phyloP scores from a whole-genome alignment of 768 basidiomycete species.

The Trametes cingulata region DNA sequence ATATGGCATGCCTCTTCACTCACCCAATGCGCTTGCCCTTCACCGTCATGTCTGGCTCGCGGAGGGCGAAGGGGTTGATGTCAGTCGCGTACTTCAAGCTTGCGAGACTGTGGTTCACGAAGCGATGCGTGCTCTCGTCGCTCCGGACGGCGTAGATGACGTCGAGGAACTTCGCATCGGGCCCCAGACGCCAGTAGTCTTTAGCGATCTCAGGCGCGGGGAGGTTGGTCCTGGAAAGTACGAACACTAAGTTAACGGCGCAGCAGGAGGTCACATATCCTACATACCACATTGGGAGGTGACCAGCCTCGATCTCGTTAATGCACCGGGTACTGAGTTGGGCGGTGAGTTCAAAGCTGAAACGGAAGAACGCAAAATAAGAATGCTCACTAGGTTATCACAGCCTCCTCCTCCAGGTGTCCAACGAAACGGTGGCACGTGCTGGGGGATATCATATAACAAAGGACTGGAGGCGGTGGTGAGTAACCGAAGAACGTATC shows the following conservation, averaged over 20 bases:
- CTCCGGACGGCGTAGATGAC: constrained; percentile 90
- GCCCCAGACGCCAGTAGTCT: constrained; percentile 87
- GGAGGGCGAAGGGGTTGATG: constrained; percentile 86
- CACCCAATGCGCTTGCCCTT: constrained; percentile 79
- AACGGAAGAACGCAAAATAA: neutral
- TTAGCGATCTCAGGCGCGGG: constrained; percentile 88
- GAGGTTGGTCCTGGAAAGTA: constrained; percentile 52
- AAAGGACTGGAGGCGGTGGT: constrained; percentile 50
- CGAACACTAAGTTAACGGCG: neutral
- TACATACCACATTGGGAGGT: constrained; percentile 74
- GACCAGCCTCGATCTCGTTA: constrained; percentile 77
- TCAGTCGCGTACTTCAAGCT: constrained; percentile 77
- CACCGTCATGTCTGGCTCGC: constrained; percentile 83
- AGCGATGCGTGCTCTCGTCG: constrained; percentile 91
- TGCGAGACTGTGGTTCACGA: constrained; percentile 94
- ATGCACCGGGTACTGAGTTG: constrained; percentile 72
- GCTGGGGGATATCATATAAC: constrained; percentile 74
- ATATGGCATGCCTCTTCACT: constrained; percentile 2
- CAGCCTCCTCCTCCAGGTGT: constrained; percentile 93
- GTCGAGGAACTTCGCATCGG: constrained; percentile 79
- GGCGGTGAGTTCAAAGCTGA: constrained; percentile 17
- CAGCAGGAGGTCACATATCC: neutral
- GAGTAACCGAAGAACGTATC: neutral
- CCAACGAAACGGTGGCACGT: constrained; percentile 91
- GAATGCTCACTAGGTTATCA: constrained; percentile 76